Percentiles rank a stretch among this genome's conserved stretches.
Conservation (phyloP, 176 grass and related monocot genomes). For the Saccharum officinarum region DNA sequence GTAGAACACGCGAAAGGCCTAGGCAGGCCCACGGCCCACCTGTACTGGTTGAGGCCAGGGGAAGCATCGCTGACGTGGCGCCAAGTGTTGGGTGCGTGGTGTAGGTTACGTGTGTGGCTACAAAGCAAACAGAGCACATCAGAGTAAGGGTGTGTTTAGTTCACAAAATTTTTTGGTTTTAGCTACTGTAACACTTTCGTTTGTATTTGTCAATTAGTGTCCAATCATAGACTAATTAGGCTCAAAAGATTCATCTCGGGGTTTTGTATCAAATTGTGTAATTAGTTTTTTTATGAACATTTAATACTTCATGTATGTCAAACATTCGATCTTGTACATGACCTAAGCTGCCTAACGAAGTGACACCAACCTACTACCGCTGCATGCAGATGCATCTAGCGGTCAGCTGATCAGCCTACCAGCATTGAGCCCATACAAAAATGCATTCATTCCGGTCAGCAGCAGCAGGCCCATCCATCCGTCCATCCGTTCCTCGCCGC, state of each 20-base stretch:
- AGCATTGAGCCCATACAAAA: background rate
- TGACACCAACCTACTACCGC: background rate
- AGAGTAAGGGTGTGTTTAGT: no score
- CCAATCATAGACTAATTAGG: no score
- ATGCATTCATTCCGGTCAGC: background rate
- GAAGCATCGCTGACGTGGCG: background rate
- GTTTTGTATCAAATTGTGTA: no score
- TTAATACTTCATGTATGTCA: no score
- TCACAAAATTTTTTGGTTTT: no score
- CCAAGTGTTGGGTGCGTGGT: background rate
- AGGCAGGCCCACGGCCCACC: background rate
- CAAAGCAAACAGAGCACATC: background rate
- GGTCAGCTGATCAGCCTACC: background rate
- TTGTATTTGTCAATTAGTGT: no score
- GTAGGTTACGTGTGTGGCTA: slow-evolving; percentile 19
- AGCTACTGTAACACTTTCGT: no score
- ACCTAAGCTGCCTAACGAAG: no score
- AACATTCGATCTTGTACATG: no score
- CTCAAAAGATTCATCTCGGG: no score
- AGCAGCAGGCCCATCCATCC: background rate
- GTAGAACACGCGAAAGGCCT: no score
- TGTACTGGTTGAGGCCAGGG: background rate
- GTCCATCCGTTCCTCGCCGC: background rate
- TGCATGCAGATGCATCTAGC: background rate
- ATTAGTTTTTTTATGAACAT: no score